These are phyloP conservation scores for Pseudognaphalium luteoalbum DNA, from an alignment of 129 eudicot species.

Conservation along the genomic window DNA sequence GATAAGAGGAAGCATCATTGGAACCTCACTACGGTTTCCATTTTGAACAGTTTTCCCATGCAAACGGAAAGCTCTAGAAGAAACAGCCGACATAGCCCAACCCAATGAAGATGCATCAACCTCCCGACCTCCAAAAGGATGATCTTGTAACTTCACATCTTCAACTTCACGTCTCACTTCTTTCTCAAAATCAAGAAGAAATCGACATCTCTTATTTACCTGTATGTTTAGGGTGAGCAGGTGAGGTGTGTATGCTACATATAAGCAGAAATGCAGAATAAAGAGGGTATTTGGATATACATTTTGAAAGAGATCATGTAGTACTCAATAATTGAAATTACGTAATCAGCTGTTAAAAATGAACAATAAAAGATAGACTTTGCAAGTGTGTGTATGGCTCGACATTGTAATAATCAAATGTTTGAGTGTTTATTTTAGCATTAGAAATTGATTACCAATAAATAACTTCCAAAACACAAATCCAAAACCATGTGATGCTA, in stretches of 20 bases:
- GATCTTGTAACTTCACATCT: constrained; percentile 50
- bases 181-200: constrained; percentile 94
- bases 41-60: constrained; percentile 51
- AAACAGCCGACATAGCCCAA: constrained; percentile 98
- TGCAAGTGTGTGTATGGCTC: background rate
- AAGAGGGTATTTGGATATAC: background rate
- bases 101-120: constrained; percentile 88
- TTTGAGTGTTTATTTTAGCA: background rate
- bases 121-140: constrained; percentile 82
- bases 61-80: constrained; percentile 90
- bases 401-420: background rate
- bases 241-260: constrained; percentile 1
- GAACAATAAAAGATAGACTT: background rate
- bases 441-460: background rate
- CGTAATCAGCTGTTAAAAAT: background rate
- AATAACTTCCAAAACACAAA: background rate
- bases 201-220: constrained; percentile 94
- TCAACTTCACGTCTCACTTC: constrained; percentile 54
- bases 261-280: background rate
- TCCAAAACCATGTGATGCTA: background rate
- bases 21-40: constrained; percentile 51
- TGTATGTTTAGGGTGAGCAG: constrained; percentile 12
- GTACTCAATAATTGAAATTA: background rate
- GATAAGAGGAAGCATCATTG: constrained; percentile 97
- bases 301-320: background rate